Percentiles rank a stretch among this genome's conserved stretches.
These are phyloP conservation scores for Spironucleus salmonicida DNA, from an alignment of 208 protist genomes.

Conservation along the genomic window DNA sequence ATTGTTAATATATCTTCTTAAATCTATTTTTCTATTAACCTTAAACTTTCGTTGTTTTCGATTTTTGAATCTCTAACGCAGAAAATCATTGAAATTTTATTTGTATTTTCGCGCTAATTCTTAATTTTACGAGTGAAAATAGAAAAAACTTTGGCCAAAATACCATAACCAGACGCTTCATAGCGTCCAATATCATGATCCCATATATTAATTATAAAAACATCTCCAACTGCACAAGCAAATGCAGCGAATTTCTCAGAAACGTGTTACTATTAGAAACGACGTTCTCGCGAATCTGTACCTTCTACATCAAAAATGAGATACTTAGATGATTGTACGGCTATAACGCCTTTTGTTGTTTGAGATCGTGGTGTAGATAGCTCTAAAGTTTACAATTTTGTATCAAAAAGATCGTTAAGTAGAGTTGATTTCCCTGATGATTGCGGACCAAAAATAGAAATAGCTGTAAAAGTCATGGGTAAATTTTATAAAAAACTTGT, in stretches of 20 bases:
- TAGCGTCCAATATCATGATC: conserved; percentile 4
- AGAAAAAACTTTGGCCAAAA: not conserved
- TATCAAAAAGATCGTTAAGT: conserved; percentile 20
- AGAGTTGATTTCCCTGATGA: conserved; percentile 20
- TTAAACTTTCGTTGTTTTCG: not conserved
- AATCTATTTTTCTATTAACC: not conserved
- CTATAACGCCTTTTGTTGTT: conserved; percentile 15
- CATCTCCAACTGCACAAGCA: not conserved
- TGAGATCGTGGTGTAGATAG: not conserved
- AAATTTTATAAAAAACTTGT: too few species aligned
- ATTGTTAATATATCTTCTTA: not conserved
- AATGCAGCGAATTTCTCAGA: not conserved
- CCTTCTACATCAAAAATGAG: conserved; percentile 19
- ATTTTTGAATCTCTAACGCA: not conserved
- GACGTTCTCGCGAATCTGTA: conserved; percentile 10
- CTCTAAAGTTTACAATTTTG: not conserved
- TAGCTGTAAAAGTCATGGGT: not conserved
- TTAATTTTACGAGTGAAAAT: not conserved
- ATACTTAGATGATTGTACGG: not conserved
- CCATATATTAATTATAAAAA: conserved; percentile 20
- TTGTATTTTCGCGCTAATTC: not conserved
- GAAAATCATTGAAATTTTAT: not conserved
- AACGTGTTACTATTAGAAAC: not conserved
- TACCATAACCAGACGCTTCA: not conserved
- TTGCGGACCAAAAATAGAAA: conserved; percentile 15